These are phyloP conservation scores for Agaricales sp. DNA, from an alignment of 1,284 basidiomycete genomes.

Conservation along the genomic window DNA sequence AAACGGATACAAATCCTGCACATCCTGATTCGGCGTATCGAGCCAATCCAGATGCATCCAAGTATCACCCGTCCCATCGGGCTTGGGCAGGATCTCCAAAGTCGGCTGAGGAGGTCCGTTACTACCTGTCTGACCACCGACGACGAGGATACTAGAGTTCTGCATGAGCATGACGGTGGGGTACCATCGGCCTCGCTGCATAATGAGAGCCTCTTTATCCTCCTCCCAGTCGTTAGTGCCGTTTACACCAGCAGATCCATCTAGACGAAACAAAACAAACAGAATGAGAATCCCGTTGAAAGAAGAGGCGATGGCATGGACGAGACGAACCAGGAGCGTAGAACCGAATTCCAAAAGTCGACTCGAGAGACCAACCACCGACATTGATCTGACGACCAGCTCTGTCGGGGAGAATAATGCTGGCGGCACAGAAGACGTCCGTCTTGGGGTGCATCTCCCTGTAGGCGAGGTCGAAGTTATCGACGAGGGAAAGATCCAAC, in stretches of 20 bases:
- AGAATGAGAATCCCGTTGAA: background rate
- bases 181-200: slow-evolving; percentile 55
- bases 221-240: slow-evolving; percentile 64
- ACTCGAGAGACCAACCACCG: slow-evolving; percentile 55
- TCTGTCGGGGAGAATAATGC: slow-evolving; percentile 62
- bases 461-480: slow-evolving; percentile 50
- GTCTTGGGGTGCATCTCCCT: slow-evolving; percentile 63
- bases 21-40: slow-evolving; percentile 1
- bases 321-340: slow-evolving; percentile 34
- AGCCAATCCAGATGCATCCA: slow-evolving; percentile 33
- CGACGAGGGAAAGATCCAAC: slow-evolving; percentile 47
- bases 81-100: slow-evolving; percentile 46
- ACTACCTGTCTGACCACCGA: slow-evolving; percentile 66
- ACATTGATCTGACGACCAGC: slow-evolving; percentile 58
- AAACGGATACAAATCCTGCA: background rate
- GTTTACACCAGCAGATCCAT: slow-evolving; percentile 46
- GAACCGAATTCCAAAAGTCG: slow-evolving; percentile 58
- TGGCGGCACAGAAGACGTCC: slow-evolving; percentile 71
- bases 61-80: slow-evolving; percentile 31
- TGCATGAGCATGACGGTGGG: slow-evolving; percentile 53
- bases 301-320: slow-evolving; percentile 28
- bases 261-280: slow-evolving; percentile 36
- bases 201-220: slow-evolving; percentile 33
- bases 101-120: slow-evolving; percentile 55
- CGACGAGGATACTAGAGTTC: slow-evolving; percentile 61